Conservation (phyloP, 306 rosid genomes). For the Quercus aquifolioides region DNA sequence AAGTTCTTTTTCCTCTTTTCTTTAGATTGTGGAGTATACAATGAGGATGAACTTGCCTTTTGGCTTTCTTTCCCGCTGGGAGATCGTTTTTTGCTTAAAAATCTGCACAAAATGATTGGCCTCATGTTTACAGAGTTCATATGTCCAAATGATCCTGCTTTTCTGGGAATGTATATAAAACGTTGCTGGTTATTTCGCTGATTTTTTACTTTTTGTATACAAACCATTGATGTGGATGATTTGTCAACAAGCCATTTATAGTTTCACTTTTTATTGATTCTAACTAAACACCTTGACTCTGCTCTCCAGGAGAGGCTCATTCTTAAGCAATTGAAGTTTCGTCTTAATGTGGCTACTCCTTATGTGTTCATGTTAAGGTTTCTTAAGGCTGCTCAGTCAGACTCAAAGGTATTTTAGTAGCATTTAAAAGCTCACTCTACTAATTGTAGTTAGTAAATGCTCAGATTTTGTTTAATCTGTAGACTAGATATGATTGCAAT, state of each 20-base stretch:
- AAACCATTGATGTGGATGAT: background rate
- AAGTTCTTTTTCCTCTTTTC: background rate
- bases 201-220: background rate
- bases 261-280: background rate
- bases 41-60: background rate
- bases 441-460: background rate
- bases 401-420: slow-evolving; percentile 48
- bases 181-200: background rate
- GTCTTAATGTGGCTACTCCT: slow-evolving; percentile 78
- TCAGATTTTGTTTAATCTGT: background rate
- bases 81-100: background rate
- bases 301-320: slow-evolving; percentile 71
- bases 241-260: background rate
- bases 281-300: slow-evolving; percentile 8
- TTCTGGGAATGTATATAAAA: background rate
- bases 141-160: background rate
- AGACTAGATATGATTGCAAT: background rate
- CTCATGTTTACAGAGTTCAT: background rate
- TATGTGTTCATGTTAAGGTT: slow-evolving; percentile 89
- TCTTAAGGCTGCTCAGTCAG: slow-evolving; percentile 86
- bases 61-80: background rate
- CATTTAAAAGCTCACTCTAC: background rate
- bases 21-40: background rate
- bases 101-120: background rate
- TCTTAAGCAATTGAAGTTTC: slow-evolving; percentile 71